Evolutionary conservation across 2,329 filamentous ascomycete genomes (phyloP).

Genomic region (Cladosporium sp.): DNA sequence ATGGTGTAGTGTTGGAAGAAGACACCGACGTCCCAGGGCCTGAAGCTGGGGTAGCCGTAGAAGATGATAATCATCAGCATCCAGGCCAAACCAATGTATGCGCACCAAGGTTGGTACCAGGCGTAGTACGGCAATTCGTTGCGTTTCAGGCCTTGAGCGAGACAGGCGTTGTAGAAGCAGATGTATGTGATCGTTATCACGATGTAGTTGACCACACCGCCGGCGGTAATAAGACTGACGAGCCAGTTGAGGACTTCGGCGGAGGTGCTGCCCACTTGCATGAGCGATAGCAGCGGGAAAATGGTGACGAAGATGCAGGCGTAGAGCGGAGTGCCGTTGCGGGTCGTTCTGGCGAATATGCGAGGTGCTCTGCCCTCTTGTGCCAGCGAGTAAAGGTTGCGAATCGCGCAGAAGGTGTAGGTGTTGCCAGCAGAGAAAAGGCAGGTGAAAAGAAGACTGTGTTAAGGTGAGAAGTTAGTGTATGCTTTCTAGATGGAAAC

Average conservation of each 20-base stretch:
- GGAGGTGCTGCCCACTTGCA: constrained; percentile 28
- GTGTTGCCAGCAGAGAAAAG: constrained; percentile 53
- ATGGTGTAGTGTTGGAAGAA: constrained; percentile 53
- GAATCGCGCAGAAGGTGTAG: constrained; percentile 49
- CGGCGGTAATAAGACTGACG: constrained; percentile 50
- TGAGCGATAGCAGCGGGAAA: constrained; percentile 32
- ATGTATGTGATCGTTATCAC: constrained; percentile 54
- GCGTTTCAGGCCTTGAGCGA: constrained; percentile 49
- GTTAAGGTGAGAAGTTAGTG: too few species aligned
- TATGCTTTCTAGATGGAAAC: too few species aligned
- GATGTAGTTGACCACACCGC: constrained; percentile 59
- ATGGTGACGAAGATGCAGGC: constrained; percentile 43
- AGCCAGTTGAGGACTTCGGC: constrained; percentile 36
- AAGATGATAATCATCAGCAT: constrained; percentile 37
- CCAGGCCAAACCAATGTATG: constrained; percentile 28
- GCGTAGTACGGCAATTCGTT: constrained; percentile 53
- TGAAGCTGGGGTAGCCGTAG: constrained; percentile 52
- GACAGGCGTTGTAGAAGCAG: constrained; percentile 51
- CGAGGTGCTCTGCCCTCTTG: constrained; percentile 49
- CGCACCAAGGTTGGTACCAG: constrained; percentile 52
- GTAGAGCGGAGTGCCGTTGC: constrained; percentile 53
- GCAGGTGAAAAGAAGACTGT: constrained; percentile 40
- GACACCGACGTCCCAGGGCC: constrained; percentile 39
- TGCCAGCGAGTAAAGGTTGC: constrained; percentile 48
- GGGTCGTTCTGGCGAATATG: constrained; percentile 54